Percentiles rank a stretch among this genome's conserved stretches.
These are phyloP conservation scores for Calonectria pseudoturangicola DNA, from an alignment of 2,329 filamentous ascomycete species.

Conservation along the genomic window DNA sequence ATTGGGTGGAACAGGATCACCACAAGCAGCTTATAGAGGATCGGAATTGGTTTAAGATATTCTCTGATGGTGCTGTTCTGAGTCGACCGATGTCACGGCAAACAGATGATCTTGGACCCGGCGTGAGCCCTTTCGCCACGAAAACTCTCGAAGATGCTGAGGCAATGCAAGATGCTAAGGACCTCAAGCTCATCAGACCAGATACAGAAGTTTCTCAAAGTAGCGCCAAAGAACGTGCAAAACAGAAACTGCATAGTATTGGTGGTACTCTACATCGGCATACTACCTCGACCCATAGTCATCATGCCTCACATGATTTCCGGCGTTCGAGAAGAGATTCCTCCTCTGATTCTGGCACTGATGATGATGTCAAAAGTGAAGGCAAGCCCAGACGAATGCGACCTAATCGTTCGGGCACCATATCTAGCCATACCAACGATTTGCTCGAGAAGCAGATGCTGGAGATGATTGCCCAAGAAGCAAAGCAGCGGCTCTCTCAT, in stretches of 20 bases:
- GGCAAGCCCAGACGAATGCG: conserved; percentile 58
- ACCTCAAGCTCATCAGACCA: conserved; percentile 48
- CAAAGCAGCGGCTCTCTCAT: conserved; percentile 62
- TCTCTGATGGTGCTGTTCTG: conserved; percentile 65
- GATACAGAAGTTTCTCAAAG: conserved; percentile 69
- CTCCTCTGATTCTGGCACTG: conserved; percentile 77
- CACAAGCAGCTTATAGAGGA: conserved; percentile 91
- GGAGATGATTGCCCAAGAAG: conserved; percentile 75
- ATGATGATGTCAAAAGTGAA: conserved; percentile 64
- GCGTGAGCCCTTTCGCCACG: conserved; percentile 52
- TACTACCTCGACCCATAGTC: conserved; percentile 68
- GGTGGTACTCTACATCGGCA: conserved; percentile 73
- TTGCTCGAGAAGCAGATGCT: conserved; percentile 78
- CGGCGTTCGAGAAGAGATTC: conserved; percentile 70
- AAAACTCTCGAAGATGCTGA: conserved; percentile 53
- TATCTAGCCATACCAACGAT: conserved; percentile 69
- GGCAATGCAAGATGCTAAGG: conserved; percentile 46
- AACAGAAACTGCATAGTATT: conserved; percentile 75
- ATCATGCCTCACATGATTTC: conserved; percentile 73
- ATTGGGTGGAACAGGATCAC: conserved; percentile 89
- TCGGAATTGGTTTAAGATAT: conserved; percentile 83
- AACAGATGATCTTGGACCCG: conserved; percentile 51
- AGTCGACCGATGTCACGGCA: conserved; percentile 58
- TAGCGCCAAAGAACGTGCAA: conserved; percentile 75
- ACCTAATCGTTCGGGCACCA: conserved; percentile 65